These are phyloP conservation scores for Euphrasia confusa DNA, from an alignment of 257 asterid species.

Conservation along the genomic window DNA sequence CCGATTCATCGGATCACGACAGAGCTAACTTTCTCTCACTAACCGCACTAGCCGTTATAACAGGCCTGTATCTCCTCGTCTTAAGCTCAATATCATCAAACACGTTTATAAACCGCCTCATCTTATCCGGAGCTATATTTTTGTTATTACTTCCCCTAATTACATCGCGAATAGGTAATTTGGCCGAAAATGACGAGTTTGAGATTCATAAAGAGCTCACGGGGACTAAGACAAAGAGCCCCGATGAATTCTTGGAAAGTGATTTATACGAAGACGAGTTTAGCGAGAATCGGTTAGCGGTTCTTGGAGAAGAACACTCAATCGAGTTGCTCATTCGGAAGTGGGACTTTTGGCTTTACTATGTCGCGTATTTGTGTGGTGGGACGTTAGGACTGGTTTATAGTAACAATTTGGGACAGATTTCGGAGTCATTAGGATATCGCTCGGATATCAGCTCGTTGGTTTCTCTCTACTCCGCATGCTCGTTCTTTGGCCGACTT, in stretches of 20 bases:
- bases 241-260: constrained; percentile 6
- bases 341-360: constrained; percentile 68
- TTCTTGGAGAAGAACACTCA: constrained; percentile 63
- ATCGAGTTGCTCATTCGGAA: constrained; percentile 30
- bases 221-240: constrained; percentile 16
- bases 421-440: constrained; percentile 56
- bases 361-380: constrained; percentile 48
- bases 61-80: constrained; percentile 54
- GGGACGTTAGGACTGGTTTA: constrained; percentile 63
- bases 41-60: constrained; percentile 35
- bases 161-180: not conserved
- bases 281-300: constrained; percentile 14
- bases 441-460: constrained; percentile 33
- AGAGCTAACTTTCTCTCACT: constrained; percentile 31
- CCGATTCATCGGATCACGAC: constrained; percentile 27
- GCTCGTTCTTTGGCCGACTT: constrained; percentile 68
- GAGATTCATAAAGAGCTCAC: constrained; percentile 27
- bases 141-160: constrained; percentile 40
- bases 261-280: constrained; percentile 21
- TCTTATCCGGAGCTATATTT: constrained; percentile 40
- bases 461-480: constrained; percentile 58
- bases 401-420: constrained; percentile 66
- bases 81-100: constrained; percentile 27
- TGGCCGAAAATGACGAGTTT: constrained; percentile 23
- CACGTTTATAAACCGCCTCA: constrained; percentile 28